Percentiles rank a stretch among this genome's conserved stretches.
These are phyloP conservation scores for Naganishia kalamii DNA, from an alignment of 768 basidiomycete genomes.

Conservation along the genomic window DNA sequence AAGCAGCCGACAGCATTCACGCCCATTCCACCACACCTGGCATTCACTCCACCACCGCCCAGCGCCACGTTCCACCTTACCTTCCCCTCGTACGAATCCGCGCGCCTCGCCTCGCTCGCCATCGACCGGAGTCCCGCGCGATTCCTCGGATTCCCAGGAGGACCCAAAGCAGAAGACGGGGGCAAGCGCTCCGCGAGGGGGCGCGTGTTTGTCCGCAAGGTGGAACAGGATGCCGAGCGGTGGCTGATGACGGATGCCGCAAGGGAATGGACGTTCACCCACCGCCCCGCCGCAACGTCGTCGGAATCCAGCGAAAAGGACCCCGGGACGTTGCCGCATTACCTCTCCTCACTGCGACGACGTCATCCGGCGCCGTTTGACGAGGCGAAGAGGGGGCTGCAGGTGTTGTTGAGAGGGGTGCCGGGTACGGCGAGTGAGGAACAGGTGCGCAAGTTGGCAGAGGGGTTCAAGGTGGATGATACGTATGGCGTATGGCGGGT, in stretches of 20 bases:
- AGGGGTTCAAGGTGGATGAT: slow-evolving; percentile 10
- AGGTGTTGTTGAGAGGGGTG: neutral
- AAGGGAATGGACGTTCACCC: neutral
- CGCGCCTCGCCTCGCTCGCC: neutral
- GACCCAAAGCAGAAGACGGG: neutral
- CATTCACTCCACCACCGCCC: neutral
- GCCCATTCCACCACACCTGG: neutral
- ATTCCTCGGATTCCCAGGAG: neutral
- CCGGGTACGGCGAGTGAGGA: neutral
- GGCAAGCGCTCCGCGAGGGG: neutral
- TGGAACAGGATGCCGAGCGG: neutral
- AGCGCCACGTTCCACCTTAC: neutral
- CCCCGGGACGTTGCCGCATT: neutral
- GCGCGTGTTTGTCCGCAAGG: neutral
- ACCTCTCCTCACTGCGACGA: slow-evolving; percentile 5
- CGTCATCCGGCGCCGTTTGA: slow-evolving; percentile 2
- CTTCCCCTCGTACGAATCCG: neutral
- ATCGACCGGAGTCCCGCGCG: neutral
- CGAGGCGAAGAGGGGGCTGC: neutral
- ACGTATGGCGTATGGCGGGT: slow-evolving; percentile 1
- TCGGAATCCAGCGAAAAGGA: neutral
- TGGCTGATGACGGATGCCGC: slow-evolving; percentile 8
- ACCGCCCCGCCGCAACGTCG: neutral
- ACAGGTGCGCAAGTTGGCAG: neutral
- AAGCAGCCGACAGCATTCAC: slow-evolving; percentile 4